These are phyloP conservation scores for Knoxdaviesia capensis DNA, from an alignment of 2,329 filamentous ascomycete genomes.

Conservation along the genomic window DNA sequence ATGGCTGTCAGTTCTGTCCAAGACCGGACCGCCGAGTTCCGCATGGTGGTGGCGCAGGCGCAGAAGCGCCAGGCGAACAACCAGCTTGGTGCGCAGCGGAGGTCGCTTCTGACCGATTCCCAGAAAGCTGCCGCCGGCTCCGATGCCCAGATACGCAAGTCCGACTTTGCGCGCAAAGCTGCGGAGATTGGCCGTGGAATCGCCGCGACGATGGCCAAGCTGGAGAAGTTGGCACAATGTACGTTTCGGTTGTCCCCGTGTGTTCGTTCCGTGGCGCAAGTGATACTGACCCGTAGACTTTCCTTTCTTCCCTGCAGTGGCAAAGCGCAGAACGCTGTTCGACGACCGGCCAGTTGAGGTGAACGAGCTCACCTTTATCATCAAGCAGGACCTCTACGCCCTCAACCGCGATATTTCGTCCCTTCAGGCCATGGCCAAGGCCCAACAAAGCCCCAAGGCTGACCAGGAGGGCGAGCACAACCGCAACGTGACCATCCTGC, in stretches of 20 bases:
- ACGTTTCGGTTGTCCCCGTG: slow-evolving; percentile 12
- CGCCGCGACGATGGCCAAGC: slow-evolving; percentile 77
- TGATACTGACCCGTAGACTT: neutral
- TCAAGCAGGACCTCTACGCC: slow-evolving; percentile 84
- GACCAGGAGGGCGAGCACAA: slow-evolving; percentile 90
- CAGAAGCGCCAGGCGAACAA: slow-evolving; percentile 59
- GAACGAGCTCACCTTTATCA: slow-evolving; percentile 89
- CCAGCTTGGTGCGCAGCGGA: slow-evolving; percentile 61
- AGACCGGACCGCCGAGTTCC: slow-evolving; percentile 91
- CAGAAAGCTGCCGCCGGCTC: slow-evolving; percentile 39
- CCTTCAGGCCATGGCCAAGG: slow-evolving; percentile 55
- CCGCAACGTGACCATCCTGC: slow-evolving; percentile 83
- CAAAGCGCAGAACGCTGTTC: slow-evolving; percentile 91
- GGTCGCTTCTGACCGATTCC: slow-evolving; percentile 56
- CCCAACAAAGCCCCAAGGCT: slow-evolving; percentile 48
- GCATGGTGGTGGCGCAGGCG: slow-evolving; percentile 69
- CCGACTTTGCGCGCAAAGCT: slow-evolving; percentile 82
- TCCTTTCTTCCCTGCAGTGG: slow-evolving; percentile 33
- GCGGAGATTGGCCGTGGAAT: slow-evolving; percentile 87
- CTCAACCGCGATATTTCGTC: slow-evolving; percentile 71
- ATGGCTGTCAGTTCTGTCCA: slow-evolving; percentile 67
- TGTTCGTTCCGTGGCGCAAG: neutral
- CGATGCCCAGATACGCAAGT: slow-evolving; percentile 38
- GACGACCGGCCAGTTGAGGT: slow-evolving; percentile 95
- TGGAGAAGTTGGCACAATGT: slow-evolving; percentile 81